These are phyloP conservation scores for Malania oleifera DNA, from an alignment of 164 flowering plant species.

Conservation along the genomic window DNA sequence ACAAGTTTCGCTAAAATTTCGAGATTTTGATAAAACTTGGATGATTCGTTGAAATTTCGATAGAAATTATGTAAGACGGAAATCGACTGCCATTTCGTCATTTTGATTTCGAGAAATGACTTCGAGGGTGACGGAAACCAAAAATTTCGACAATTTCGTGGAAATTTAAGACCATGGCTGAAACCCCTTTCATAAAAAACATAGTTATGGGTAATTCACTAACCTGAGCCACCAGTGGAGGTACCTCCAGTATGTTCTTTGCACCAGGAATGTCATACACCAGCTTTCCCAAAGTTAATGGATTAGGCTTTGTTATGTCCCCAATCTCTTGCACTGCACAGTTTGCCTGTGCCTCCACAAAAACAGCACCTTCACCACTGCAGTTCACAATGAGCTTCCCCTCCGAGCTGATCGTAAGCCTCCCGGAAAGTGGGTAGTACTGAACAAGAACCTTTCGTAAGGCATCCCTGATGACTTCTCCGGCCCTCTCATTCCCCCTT, in stretches of 20 bases:
- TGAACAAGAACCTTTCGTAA: slow-evolving; percentile 19
- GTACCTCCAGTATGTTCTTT: slow-evolving; percentile 17
- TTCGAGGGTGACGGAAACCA: too few relatives aligned
- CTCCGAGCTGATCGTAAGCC: slow-evolving; percentile 16
- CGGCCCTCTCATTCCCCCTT: slow-evolving; percentile 8
- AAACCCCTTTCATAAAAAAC: too few relatives aligned
- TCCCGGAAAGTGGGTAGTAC: slow-evolving; percentile 22
- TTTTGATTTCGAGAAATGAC: too few relatives aligned
- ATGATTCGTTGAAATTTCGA: too few relatives aligned
- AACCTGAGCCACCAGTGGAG: slow-evolving; percentile 24
- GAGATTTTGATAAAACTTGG: too few relatives aligned
- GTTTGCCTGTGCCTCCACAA: slow-evolving; percentile 22
- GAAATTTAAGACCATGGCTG: too few relatives aligned
- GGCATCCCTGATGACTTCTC: slow-evolving; percentile 12
- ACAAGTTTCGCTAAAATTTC: too few relatives aligned
- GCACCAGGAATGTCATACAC: slow-evolving; percentile 21
- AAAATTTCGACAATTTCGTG: too few relatives aligned
- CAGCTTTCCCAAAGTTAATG: slow-evolving; percentile 17
- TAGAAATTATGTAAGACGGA: too few relatives aligned
- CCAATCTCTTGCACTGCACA: slow-evolving; percentile 19
- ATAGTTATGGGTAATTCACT: background rate
- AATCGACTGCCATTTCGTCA: too few relatives aligned
- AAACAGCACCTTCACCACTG: slow-evolving; percentile 17
- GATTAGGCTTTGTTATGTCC: slow-evolving; percentile 18
- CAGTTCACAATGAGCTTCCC: slow-evolving; percentile 21